Evolutionary conservation across 2,329 filamentous ascomycete species (phyloP).

Genomic region (Talaromyces sp.): DNA sequence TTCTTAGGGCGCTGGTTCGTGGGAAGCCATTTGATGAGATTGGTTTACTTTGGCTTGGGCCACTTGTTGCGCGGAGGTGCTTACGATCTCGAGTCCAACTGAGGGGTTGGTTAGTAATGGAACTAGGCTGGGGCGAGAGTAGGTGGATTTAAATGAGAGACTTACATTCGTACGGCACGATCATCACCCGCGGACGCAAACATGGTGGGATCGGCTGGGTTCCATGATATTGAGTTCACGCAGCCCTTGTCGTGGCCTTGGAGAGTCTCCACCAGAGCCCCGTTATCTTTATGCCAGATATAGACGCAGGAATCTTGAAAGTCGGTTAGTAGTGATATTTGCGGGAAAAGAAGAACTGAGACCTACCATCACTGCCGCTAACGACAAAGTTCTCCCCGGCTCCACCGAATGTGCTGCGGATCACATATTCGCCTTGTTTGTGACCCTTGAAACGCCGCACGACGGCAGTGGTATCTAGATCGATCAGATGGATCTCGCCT

Average conservation of each 20-base stretch:
- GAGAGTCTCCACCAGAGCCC: conserved; percentile 73
- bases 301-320: conserved; percentile 67
- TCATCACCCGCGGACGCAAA: conserved; percentile 94
- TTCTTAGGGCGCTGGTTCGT: conserved; percentile 46
- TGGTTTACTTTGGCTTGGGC: conserved; percentile 31
- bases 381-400: conserved; percentile 90
- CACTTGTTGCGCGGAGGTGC: conserved; percentile 25
- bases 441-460: conserved; percentile 77
- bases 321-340: conserved; percentile 22
- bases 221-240: conserved; percentile 89
- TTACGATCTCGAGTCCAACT: conserved; percentile 43
- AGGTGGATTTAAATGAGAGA: neutral
- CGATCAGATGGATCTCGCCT: conserved; percentile 75
- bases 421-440: conserved; percentile 73
- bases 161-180: conserved; percentile 80
- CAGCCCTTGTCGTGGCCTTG: conserved; percentile 72
- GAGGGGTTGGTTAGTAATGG: neutral
- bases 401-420: conserved; percentile 82
- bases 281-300: conserved; percentile 89
- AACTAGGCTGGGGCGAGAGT: neutral
- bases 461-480: conserved; percentile 72
- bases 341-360: neutral
- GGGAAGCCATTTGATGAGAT: conserved; percentile 38
- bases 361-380: conserved; percentile 83
- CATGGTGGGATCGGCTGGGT: conserved; percentile 77